Evolutionary conservation across 345 rosid genomes (phyloP), one percentile per base, ranked within the genome.

Genomic region (Passiflora organensis): DNA sequence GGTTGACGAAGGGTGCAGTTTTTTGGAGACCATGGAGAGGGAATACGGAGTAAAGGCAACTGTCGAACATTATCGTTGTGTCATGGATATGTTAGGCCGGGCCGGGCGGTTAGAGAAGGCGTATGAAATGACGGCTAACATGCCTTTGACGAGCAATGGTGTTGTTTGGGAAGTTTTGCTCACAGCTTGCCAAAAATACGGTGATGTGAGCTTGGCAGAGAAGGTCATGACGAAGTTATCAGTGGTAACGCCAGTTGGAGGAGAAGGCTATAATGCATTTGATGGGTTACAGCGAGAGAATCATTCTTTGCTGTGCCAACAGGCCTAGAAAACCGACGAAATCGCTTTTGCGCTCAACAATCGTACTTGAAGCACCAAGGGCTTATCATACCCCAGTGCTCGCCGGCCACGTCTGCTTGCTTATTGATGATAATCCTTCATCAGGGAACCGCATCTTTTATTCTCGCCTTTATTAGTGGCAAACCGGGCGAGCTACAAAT

Each of bases 1-100:
- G 62, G 73, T 59, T 16, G 66, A 67, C 53, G 78, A 72, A 55
- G 77, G 77, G 15, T 64, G 59, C 44, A 53, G 48, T 15, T 64
- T 72, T 28, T 57, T 61, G 13, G 28, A 61, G 25, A 52, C 36
- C 58, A 61, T 61, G 66, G 44, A 61, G 46, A 32, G 24, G 25
- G 58, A 61, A 36, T 43, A 32, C n/a, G 58, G 58, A 61, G 44
- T 61, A 51, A 51, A 52, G 44, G 34, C 66, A 43, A 61, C 38
- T 21, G 14, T 61, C 16, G 58, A 61, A 43, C 66, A 61, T 61
- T 52, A 61, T 13, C 51, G 66, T 6, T 61, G 58, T 16, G 17
- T 61, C 12, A 51, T 61, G 44, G 46, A 52, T 55, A 51, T 61
- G 58, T 44, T 61, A 36, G 66, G 66, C 20, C 58, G 46, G 15